Conservation (phyloP, 257 asterid species). For the Orobanche coerulescens region DNA sequence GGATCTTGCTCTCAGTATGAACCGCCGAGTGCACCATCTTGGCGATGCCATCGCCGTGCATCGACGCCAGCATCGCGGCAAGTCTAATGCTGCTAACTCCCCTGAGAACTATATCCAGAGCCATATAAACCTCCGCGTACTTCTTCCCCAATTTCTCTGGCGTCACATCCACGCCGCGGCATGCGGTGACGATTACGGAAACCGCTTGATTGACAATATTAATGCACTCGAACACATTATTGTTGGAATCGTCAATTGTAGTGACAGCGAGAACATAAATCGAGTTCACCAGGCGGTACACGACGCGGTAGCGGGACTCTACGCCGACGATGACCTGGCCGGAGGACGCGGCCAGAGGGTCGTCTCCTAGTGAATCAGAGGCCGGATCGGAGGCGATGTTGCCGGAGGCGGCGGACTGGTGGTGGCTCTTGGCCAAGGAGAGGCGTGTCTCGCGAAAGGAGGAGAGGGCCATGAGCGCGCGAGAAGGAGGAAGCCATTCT, state of each 20-base stretch:
- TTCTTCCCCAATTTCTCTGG: conserved; percentile 86
- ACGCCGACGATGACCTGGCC: conserved; percentile 91
- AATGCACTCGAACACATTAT: conserved; percentile 87
- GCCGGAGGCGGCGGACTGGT: conserved; percentile 20
- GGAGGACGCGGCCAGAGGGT: conserved; percentile 87
- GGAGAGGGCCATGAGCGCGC: conserved; percentile 89
- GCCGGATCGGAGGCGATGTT: conserved; percentile 32
- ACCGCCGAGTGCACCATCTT: conserved; percentile 91
- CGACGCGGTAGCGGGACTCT: conserved; percentile 78
- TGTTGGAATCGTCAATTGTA: conserved; percentile 67
- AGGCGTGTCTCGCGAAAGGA: conserved; percentile 78
- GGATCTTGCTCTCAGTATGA: conserved; percentile 80
- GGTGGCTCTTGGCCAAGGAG: conserved; percentile 57
- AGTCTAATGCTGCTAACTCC: conserved; percentile 91
- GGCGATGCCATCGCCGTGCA: conserved; percentile 98
- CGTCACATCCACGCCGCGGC: conserved; percentile 96
- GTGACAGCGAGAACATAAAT: conserved; percentile 86
- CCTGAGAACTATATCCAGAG: conserved; percentile 83
- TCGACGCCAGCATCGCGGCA: conserved; percentile 84
- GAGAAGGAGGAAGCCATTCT: conserved; percentile 96
- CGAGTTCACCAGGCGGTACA: conserved; percentile 81
- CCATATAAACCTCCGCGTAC: conserved; percentile 93
- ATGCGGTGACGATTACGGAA: conserved; percentile 80
- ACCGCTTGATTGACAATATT: conserved; percentile 84
- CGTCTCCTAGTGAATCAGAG: conserved; percentile 73